phyloP scores from a whole-genome alignment of 2,329 filamentous ascomycete genomes.

The Blastomyces gilchristii region DNA sequence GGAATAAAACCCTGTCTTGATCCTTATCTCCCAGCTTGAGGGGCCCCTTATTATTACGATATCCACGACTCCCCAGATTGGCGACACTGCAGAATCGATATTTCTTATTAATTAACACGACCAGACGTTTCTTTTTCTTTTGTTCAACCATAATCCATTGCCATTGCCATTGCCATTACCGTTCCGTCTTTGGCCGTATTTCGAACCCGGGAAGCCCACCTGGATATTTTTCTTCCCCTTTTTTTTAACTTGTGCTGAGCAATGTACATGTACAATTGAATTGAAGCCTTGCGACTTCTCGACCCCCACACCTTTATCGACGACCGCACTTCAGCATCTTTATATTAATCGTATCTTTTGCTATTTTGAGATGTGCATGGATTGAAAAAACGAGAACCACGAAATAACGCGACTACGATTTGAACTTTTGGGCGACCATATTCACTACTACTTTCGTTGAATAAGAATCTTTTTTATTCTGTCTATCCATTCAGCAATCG shows the following conservation, averaged over 20 bases:
- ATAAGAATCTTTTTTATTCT: background rate
- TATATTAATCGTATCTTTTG: background rate
- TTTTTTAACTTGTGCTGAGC: background rate
- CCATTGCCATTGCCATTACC: background rate
- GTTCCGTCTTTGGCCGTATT: background rate
- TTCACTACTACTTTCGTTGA: constrained; percentile 3
- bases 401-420: constrained; percentile 8
- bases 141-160: background rate
- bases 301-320: background rate
- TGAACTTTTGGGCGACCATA: background rate
- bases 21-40: background rate
- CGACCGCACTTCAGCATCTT: background rate
- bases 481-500: background rate
- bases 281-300: background rate
- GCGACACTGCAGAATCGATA: background rate
- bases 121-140: background rate
- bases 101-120: background rate
- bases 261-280: background rate
- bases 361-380: background rate
- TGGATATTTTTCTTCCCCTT: background rate
- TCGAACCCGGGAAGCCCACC: background rate
- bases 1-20: background rate
- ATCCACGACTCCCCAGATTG: background rate
- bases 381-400: constrained; percentile 4
- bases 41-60: background rate